Evolutionary conservation across 768 basidiomycete species (phyloP), one percentile per base, ranked within the genome.

Genomic region (Tricholoma matsutake): DNA sequence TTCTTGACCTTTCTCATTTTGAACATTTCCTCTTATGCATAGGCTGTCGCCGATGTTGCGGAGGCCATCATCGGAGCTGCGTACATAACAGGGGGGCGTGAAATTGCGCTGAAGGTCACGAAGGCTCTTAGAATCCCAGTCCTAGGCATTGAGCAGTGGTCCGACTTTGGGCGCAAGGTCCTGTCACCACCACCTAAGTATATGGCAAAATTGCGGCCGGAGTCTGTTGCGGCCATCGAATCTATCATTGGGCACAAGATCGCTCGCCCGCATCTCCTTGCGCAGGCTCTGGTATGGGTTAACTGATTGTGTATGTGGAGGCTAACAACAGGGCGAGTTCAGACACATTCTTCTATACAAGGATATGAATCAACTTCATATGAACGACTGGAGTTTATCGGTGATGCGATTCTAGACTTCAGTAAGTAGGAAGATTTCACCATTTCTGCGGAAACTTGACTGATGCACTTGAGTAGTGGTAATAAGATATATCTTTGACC

Each of bases 41-140:
- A 94, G 92, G 84, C 86, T 20, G 79, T 93, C 29, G 92, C 93
- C 54, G 93, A 95, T 73, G 89, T 93, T 45, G 83, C 85, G 8
- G 93, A 95, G 73, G 91, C 93, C 3, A 85, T 94, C 61, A 85
- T 94, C 28, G 93, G 88, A 34, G 92, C 92, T 16, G 91, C 89
- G 4, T 93, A 87, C 69, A 77, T 90, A 49, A 84, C 87, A 22
- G 88, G 88, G 10, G 92, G 91, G 56, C 78, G 80, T 54, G 87
- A 90, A 56, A 72, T 74, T 18, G 92, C 88, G 6, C 79, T 92
- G 51, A 80, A 80, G 61, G 83, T 80, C 22, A 80, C 83, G 45
- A 91, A 89, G 68, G 80, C 80, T 22, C 75, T 95, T 66, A 80
- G 83, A 56, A 74, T 94, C 37, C 85, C 86, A 1, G 75, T 92